Base-by-base conservation (phyloP, 805 yeast species). In the Vanderwaltozyma polyspora region DNA sequence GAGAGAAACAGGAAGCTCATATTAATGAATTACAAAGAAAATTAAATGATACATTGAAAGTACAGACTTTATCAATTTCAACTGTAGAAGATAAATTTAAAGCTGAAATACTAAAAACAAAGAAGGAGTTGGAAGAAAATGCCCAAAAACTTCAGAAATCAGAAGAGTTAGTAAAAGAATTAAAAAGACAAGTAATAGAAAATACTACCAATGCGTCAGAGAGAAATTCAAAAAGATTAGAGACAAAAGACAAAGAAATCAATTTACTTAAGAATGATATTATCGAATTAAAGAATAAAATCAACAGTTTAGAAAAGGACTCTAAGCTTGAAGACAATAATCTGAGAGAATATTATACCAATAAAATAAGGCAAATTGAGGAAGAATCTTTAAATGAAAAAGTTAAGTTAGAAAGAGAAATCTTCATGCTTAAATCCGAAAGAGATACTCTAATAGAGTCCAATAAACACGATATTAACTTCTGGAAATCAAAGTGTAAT, bases 141-240 rank as follows among this genome's bases (percentile, higher is more conserved):
- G 23, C 7, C 23, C 7, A 21, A 21, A 10, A 21, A 21, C 23
- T 21, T 7, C 17, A 29, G 23, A 14, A 32, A 26, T 32, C 39
- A n/a, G 28, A 34, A 19, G 19, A n/a, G 7, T 22, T 31, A 21
- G 24, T 33, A 10, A 32, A 40, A 17, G 32, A 36, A 11, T 29
- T 48, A 22, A 46, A 42, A 36, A 41, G 31, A n/a, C 49, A 42
- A 29, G 34, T 48, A 21, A 38, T 46, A 15, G 46, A 44, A 24
- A 41, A 38, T 19, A 38, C 51, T 6, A 42, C 50, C 13, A 40
- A 43, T 18, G 32, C 37, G n/a, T 40, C 52, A 6, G 48, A 48
- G 29, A 39, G 34, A 23, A 37, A 32, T 6, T 40, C 46, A 17
- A 34, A 41, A 19, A 37, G 42, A n/a, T 37, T 49, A 5, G 36